Evolutionary conservation across 2,329 filamentous ascomycete genomes (phyloP), one percentile per base, ranked within the genome.

Genomic region (Xylaria sp.): DNA sequence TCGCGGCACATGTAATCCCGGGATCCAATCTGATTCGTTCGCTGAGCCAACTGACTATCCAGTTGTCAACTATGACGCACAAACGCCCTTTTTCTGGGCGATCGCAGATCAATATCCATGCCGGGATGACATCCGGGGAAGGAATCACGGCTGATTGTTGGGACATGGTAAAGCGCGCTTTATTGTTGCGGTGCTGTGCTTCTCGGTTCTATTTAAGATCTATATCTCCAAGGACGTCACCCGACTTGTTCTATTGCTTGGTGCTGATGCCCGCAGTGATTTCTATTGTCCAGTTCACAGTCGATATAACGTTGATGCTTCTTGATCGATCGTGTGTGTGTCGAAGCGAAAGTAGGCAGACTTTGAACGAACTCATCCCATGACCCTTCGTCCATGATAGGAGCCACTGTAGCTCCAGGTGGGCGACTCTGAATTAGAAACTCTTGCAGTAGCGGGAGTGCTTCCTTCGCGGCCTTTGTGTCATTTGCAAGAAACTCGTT

Each of bases 321-420:
- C 2, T 12, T 8, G 12, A 3, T 23, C 7, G 18, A 31, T 39
- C 1, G 46, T 12, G 44, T n/a, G 44, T n/a, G 7, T 31, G 1
- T 25, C 4, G 52, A 18, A 60, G 20, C 9, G 20, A 72, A 72
- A 7, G 18, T 10, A 23, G 69, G 71, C 9, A 73, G 71, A 23
- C 50, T 59, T 6, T 25, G 7, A 13, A 69, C 55, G 9, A 71
- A 73, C 9, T 69, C 54, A 15, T 67, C 51, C 69, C 69, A 73
- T 1, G 52, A 34, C 13, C 23, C n/a, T 4, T 73, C 69, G 15
- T 64, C 18, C 66, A 71, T 58, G 23, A 73, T 73, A 20, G 69
- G 63, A 1, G 69, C 66, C 13, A 63, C 51, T 9, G 51, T 28
- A 1, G 23, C 25, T n/a, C 25, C 31, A 5, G 31, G 13, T 3